Evolutionary conservation across 2,329 filamentous ascomycete genomes (phyloP), one percentile per base, ranked within the genome.

Genomic region (Botryotinia calthae): DNA sequence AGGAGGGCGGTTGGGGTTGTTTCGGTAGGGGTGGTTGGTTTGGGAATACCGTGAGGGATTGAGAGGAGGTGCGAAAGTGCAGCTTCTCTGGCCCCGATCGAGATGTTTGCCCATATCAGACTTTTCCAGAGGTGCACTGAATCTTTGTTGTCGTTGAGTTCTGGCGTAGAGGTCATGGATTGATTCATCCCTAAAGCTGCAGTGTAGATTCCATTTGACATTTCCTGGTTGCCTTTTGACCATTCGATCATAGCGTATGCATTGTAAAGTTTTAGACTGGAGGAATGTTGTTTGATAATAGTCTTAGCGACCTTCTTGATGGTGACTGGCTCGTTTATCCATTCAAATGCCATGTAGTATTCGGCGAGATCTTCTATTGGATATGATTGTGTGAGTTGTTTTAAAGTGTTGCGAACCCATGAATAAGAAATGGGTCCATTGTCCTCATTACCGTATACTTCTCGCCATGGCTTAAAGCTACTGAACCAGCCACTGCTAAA

Each of bases 171-270:
- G 7, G 80, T 74, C 34, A 86, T 82, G 3, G 78, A 82, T n/a
- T 79, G 79, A 71, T 82, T 85, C 85, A 90, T 88, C 4, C 84
- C 84, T n/a, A 93, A 83, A 2, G 93, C 90, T 1, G 91, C 91
- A 1, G 85, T 81, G 77, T 95, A 87, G 0, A 96, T 89, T 69
- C 88, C 89, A 34, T 85, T 83, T 7, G 91, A 90, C 64, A 88
- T 83, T 0, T 87, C 84, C 1, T 79, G 76, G 37, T 91, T 90
- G 0, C 86, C 88, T 44, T 86, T 86, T 1, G 84, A 83, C 76
- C 83, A 85, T 81, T 97, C 93, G 5, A 94, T 88, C 22, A 93
- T 82, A 0, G 91, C 93, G 79, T 95, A 97, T 0, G 90, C 89
- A 76, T 94, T 92, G 82, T 97, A 98, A 0, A 98, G 84, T 22